Conservation (phyloP, 2,329 filamentous ascomycete species). For the Fusarium oligoseptatum region DNA sequence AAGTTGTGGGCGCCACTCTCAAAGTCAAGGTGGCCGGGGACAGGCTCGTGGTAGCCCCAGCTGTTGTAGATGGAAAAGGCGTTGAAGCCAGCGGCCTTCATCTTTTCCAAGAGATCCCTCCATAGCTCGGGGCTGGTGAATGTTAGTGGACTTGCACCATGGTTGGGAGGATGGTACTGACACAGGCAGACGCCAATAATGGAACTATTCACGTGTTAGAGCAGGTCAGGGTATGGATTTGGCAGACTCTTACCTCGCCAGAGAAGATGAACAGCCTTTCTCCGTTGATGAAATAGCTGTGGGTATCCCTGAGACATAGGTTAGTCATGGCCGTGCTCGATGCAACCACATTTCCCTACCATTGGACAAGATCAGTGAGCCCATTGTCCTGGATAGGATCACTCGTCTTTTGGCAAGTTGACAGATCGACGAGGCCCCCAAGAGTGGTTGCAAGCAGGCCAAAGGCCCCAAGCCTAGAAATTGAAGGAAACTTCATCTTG, state of each 20-base stretch:
- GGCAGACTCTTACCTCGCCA: constrained; percentile 50
- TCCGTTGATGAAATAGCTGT: constrained; percentile 57
- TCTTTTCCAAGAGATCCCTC: constrained; percentile 58
- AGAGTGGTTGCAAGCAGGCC: constrained; percentile 25
- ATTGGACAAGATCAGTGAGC: constrained; percentile 29
- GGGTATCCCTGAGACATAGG: constrained; percentile 51
- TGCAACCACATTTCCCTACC: background rate
- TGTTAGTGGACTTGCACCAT: background rate
- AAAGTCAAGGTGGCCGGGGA: constrained; percentile 49
- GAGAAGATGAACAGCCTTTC: constrained; percentile 59
- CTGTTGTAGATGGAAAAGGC: constrained; percentile 59
- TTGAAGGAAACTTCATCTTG: constrained; percentile 31
- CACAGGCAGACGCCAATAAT: constrained; percentile 59
- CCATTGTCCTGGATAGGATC: constrained; percentile 34
- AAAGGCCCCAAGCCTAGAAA: constrained; percentile 14
- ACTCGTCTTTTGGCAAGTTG: background rate
- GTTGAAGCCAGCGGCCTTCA: constrained; percentile 59
- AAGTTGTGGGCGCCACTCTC: constrained; percentile 59
- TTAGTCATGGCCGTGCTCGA: fast-evolving
- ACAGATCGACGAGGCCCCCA: constrained; percentile 21
- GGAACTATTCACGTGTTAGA: constrained; percentile 48
- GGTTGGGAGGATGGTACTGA: constrained; percentile 32
- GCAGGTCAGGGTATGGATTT: background rate
- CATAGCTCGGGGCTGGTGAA: constrained; percentile 51
- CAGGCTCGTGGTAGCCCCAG: constrained; percentile 57